These are phyloP conservation scores for Gossypium arboreum DNA, from an alignment of 345 rosid genomes.

Conservation along the genomic window DNA sequence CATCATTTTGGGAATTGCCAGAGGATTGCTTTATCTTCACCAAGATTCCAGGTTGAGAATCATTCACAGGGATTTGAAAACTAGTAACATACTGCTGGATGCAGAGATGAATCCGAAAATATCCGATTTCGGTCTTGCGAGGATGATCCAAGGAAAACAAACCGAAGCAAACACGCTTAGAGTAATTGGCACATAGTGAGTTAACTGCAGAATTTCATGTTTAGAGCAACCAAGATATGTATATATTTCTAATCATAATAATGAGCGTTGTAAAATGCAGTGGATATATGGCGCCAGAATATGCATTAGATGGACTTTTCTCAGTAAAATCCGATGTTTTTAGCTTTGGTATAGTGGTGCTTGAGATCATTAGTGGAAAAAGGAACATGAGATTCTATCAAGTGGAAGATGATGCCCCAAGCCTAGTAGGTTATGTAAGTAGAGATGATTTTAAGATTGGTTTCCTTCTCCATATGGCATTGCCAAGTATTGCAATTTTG, in stretches of 20 bases:
- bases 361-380: slow-evolving; percentile 55
- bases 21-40: slow-evolving; percentile 21
- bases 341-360: slow-evolving; percentile 56
- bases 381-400: slow-evolving; percentile 34
- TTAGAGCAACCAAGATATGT: background rate
- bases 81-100: slow-evolving; percentile 19
- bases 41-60: slow-evolving; percentile 22
- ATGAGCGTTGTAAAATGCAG: slow-evolving; percentile 26
- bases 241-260: background rate
- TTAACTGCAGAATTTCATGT: background rate
- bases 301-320: slow-evolving; percentile 60
- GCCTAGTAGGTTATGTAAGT: slow-evolving; percentile 55
- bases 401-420: slow-evolving; percentile 27
- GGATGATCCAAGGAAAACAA: slow-evolving; percentile 18
- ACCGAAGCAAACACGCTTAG: slow-evolving; percentile 12
- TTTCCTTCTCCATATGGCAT: background rate
- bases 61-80: slow-evolving; percentile 23
- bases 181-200: slow-evolving; percentile 23
- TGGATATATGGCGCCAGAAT: slow-evolving; percentile 73
- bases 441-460: background rate
- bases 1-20: slow-evolving; percentile 18
- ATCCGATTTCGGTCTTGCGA: slow-evolving; percentile 19
- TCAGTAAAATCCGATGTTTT: slow-evolving; percentile 59
- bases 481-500: background rate
- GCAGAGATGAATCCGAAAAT: slow-evolving; percentile 22